phyloP scores from a whole-genome alignment of 2,329 filamentous ascomycete genomes.

The Neobulgaria alba region DNA sequence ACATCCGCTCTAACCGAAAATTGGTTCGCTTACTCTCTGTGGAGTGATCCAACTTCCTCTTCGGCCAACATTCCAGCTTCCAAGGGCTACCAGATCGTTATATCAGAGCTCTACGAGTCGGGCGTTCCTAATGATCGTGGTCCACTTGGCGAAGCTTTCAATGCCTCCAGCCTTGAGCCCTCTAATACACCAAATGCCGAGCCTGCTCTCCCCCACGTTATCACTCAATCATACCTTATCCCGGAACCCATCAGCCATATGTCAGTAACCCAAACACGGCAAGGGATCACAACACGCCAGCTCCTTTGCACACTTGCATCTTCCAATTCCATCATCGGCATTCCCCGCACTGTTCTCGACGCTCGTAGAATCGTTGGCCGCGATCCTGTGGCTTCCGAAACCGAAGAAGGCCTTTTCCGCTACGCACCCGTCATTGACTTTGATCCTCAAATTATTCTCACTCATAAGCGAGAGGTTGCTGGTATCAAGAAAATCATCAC shows the following conservation, averaged over 20 bases:
- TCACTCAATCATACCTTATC: slow-evolving; percentile 75
- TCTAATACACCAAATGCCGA: slow-evolving; percentile 44
- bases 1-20: slow-evolving; percentile 82
- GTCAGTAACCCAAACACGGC: slow-evolving; percentile 77
- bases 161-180: slow-evolving; percentile 71
- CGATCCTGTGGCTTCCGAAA: slow-evolving; percentile 70
- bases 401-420: slow-evolving; percentile 71
- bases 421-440: slow-evolving; percentile 75
- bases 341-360: slow-evolving; percentile 73
- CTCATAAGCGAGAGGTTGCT: slow-evolving; percentile 73
- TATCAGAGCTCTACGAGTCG: slow-evolving; percentile 88
- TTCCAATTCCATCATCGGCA: slow-evolving; percentile 65
- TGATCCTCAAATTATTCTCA: slow-evolving; percentile 71
- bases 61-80: slow-evolving; percentile 49
- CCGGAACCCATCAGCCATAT: slow-evolving; percentile 71
- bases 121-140: slow-evolving; percentile 76
- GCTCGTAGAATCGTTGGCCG: slow-evolving; percentile 79
- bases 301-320: slow-evolving; percentile 71
- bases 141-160: slow-evolving; percentile 57
- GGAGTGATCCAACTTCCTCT: slow-evolving; percentile 42
- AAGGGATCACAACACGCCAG: slow-evolving; percentile 81
- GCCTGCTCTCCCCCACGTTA: slow-evolving; percentile 59
- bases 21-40: slow-evolving; percentile 86
- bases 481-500: slow-evolving; percentile 68
- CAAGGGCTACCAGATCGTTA: slow-evolving; percentile 77